These are phyloP conservation scores for Aspergillus piperis DNA, from an alignment of 2,329 filamentous ascomycete species.

Conservation along the genomic window DNA sequence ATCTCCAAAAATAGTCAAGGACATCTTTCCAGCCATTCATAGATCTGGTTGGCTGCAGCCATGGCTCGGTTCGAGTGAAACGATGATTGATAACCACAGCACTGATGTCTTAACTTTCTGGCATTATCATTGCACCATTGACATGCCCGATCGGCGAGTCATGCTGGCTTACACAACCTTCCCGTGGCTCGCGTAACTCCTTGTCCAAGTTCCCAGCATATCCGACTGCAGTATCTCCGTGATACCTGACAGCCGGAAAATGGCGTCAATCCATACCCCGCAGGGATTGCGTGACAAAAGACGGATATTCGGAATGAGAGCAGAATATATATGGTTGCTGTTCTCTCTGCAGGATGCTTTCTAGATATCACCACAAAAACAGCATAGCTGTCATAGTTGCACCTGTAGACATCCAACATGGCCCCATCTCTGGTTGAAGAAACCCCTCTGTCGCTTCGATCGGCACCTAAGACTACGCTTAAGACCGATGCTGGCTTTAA, in stretches of 20 bases:
- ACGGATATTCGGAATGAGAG: constrained; percentile 16
- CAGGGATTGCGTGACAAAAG: constrained; percentile 25
- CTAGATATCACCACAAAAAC: neutral
- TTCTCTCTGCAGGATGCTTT: neutral
- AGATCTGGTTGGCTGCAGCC: neutral
- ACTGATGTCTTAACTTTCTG: neutral
- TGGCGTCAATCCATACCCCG: constrained; percentile 22
- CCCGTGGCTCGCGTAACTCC: neutral
- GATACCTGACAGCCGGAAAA: neutral
- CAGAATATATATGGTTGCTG: constrained; percentile 12
- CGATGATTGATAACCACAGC: neutral
- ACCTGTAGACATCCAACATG: constrained; percentile 23
- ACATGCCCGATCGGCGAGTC: neutral
- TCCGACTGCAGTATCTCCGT: neutral
- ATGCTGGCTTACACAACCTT: neutral
- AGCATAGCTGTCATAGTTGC: neutral
- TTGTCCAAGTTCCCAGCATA: neutral
- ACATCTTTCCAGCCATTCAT: neutral
- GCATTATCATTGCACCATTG: constrained; percentile 1
- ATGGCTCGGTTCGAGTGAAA: neutral
- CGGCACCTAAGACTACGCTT: constrained; percentile 24
- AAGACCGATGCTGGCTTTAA: constrained; percentile 37
- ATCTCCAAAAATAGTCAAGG: neutral
- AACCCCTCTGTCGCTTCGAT: constrained; percentile 25
- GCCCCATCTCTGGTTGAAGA: constrained; percentile 39